Percentiles rank a stretch among this genome's conserved stretches.
phyloP scores from a whole-genome alignment of 1,284 basidiomycete species.

The Ganoderma resinaceum region DNA sequence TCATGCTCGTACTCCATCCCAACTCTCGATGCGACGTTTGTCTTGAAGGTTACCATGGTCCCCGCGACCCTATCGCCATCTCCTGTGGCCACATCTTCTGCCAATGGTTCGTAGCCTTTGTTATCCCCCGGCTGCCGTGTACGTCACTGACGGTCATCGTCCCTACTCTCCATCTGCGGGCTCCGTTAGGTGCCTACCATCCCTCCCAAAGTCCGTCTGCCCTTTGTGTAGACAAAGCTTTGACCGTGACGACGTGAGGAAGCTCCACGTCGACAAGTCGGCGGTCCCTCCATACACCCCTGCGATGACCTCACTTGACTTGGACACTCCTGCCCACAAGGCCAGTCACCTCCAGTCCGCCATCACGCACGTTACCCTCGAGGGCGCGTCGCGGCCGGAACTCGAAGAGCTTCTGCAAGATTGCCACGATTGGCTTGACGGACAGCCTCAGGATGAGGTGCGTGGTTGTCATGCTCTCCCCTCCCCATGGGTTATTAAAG shows the following conservation, averaged over 20 bases:
- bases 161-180: background rate
- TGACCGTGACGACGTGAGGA: slow-evolving; percentile 31
- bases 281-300: slow-evolving; percentile 32
- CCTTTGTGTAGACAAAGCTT: slow-evolving; percentile 40
- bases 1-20: slow-evolving; percentile 53
- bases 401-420: slow-evolving; percentile 45
- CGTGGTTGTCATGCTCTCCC: background rate
- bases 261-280: slow-evolving; percentile 38
- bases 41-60: slow-evolving; percentile 49
- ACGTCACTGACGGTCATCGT: background rate
- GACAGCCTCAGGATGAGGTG: slow-evolving; percentile 46
- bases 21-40: slow-evolving; percentile 57
- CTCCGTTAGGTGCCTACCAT: slow-evolving; percentile 35
- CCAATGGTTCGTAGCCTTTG: slow-evolving; percentile 32
- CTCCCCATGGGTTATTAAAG: background rate
- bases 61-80: slow-evolving; percentile 48
- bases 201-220: slow-evolving; percentile 34
- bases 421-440: slow-evolving; percentile 45
- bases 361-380: slow-evolving; percentile 46
- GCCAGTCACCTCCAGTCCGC: slow-evolving; percentile 44
- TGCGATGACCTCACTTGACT: slow-evolving; percentile 24
- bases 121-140: slow-evolving; percentile 9
- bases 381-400: slow-evolving; percentile 45
- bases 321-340: slow-evolving; percentile 32
- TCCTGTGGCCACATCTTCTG: slow-evolving; percentile 55